These are phyloP conservation scores for Schrenkiella parvula DNA, from an alignment of 345 rosid species.

Conservation along the genomic window DNA sequence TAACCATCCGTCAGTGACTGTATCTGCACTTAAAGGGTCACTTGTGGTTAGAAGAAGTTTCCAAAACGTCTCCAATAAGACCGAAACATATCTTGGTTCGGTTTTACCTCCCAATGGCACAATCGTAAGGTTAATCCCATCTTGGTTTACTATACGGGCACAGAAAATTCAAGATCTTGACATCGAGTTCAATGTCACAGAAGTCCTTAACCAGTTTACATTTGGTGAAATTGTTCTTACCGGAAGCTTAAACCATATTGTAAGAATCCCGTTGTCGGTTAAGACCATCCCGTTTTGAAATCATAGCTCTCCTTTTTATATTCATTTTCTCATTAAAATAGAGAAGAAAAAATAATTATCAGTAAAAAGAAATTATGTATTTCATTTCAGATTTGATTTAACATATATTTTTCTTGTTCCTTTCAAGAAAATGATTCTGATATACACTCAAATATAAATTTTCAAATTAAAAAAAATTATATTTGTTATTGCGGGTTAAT, in stretches of 20 bases:
- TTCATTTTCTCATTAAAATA: not conserved
- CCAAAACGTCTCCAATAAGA: constrained; percentile 46
- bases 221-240: constrained; percentile 68
- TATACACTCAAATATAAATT: too few relatives aligned
- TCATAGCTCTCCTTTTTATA: not conserved
- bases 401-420: not conserved
- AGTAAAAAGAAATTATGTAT: not conserved
- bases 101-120: constrained; percentile 70
- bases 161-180: constrained; percentile 44
- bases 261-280: constrained; percentile 59
- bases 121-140: constrained; percentile 43
- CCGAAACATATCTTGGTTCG: constrained; percentile 51
- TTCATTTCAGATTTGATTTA: not conserved
- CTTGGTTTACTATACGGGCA: constrained; percentile 55
- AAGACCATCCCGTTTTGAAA: constrained; percentile 30
- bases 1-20: constrained; percentile 72
- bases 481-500: too few relatives aligned
- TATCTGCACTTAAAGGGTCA: constrained; percentile 46
- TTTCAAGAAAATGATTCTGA: not conserved
- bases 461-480: too few relatives aligned
- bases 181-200: constrained; percentile 44
- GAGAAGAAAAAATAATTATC: too few relatives aligned
- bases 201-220: constrained; percentile 40
- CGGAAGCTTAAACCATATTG: constrained; percentile 68
- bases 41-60: constrained; percentile 48